These are phyloP conservation scores for Corylus avellana DNA, from an alignment of 306 rosid species.

Conservation along the genomic window DNA sequence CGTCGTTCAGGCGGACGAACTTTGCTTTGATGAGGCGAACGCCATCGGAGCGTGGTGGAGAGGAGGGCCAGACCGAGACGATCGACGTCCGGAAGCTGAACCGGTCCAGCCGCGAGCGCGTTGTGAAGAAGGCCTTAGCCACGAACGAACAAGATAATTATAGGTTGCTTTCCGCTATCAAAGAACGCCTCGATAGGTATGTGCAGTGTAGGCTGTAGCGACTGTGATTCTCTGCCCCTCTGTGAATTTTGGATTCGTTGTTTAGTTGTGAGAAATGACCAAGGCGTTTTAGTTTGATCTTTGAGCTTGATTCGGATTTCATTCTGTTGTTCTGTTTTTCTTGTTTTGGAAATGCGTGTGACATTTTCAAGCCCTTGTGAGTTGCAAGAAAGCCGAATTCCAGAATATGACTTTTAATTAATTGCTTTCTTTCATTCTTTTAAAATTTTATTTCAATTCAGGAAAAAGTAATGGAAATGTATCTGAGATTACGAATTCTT, in stretches of 20 bases:
- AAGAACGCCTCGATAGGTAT: conserved; percentile 68
- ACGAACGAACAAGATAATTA: conserved; percentile 75
- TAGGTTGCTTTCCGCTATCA: conserved; percentile 62
- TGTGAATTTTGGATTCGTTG: too few species aligned
- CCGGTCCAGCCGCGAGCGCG: conserved; percentile 54
- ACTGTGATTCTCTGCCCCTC: too few species aligned
- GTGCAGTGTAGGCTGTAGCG: too few species aligned
- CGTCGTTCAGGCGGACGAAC: conserved; percentile 58
- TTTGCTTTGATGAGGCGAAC: conserved; percentile 50
- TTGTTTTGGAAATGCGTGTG: not conserved
- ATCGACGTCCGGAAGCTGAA: conserved; percentile 67
- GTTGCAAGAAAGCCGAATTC: not conserved
- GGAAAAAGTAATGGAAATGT: not conserved
- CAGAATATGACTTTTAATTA: not conserved
- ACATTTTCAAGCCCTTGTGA: not conserved
- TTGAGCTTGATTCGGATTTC: not conserved
- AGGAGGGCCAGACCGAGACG: conserved; percentile 6
- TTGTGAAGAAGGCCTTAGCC: conserved; percentile 73
- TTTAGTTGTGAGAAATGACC: too few species aligned
- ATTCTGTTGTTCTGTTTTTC: not conserved
- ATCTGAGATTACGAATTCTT: not conserved
- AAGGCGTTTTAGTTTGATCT: not conserved
- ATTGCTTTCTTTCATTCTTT: not conserved
- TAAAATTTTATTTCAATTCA: not conserved
- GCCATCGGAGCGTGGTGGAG: conserved; percentile 9